Conservation (phyloP, 179 eudicot genomes). For the Sideroxylon spinosum region DNA sequence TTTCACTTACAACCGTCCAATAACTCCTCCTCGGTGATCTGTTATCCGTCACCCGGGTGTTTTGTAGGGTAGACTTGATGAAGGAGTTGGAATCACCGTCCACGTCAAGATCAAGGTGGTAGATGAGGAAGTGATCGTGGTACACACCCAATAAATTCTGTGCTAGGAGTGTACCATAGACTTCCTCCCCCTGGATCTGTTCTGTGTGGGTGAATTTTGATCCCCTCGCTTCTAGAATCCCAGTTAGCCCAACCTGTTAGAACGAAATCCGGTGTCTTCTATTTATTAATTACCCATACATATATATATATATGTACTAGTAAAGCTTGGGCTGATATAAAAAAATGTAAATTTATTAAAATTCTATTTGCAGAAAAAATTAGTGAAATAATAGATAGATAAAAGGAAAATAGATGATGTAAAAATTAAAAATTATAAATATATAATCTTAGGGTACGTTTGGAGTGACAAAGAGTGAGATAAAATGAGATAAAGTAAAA, state of each 20-base stretch:
- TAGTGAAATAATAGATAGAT: no score
- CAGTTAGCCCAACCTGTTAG: conserved; percentile 37
- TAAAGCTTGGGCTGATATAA: no score
- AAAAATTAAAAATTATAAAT: no score
- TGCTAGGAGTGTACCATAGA: conserved; percentile 26
- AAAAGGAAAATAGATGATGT: no score
- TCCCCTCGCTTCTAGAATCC: conserved; percentile 27
- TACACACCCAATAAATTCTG: conserved; percentile 28
- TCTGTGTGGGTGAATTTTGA: conserved; percentile 25
- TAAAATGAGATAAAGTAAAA: no score
- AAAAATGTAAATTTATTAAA: no score
- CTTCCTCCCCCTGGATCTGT: conserved; percentile 30
- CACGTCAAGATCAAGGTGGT: conserved; percentile 38
- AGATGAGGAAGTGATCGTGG: conserved; percentile 43
- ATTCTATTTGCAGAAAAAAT: no score
- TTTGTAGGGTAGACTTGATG: conserved; percentile 22
- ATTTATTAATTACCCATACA: neutral
- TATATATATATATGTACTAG: neutral
- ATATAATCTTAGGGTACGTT: no score
- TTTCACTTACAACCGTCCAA: conserved; percentile 23
- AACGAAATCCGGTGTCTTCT: neutral
- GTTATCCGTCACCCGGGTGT: neutral
- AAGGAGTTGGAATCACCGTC: conserved; percentile 36
- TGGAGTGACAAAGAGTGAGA: no score
- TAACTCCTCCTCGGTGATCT: conserved; percentile 34